These are phyloP conservation scores for Russula brevipes DNA, from an alignment of 768 basidiomycete genomes.

Conservation along the genomic window DNA sequence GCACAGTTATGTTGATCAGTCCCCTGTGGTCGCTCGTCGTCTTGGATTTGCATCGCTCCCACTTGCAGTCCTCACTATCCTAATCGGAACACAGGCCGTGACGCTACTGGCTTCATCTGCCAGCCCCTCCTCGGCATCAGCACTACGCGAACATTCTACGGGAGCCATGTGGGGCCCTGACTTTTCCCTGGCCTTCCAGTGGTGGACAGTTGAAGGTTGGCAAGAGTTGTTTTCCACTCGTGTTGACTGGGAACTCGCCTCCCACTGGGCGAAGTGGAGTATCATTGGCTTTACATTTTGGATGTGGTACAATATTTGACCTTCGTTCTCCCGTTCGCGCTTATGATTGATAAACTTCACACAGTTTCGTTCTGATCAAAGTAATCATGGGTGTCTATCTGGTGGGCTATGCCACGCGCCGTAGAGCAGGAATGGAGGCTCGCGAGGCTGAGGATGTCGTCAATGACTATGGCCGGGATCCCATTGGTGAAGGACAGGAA, in stretches of 20 bases:
- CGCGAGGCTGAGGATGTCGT: slow-evolving; percentile 68
- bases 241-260: slow-evolving; percentile 45
- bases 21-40: slow-evolving; percentile 87
- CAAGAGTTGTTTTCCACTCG: slow-evolving; percentile 26
- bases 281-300: slow-evolving; percentile 66
- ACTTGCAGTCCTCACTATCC: slow-evolving; percentile 73
- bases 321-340: neutral
- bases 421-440: slow-evolving; percentile 72
- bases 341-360: neutral
- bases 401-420: slow-evolving; percentile 72
- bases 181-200: slow-evolving; percentile 42
- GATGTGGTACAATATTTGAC: slow-evolving; percentile 63
- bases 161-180: slow-evolving; percentile 29
- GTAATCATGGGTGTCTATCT: slow-evolving; percentile 88
- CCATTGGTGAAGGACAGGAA: slow-evolving; percentile 85
- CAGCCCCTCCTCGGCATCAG: slow-evolving; percentile 18
- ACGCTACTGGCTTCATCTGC: slow-evolving; percentile 48
- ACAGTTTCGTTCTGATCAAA: slow-evolving; percentile 82
- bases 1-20: slow-evolving; percentile 93
- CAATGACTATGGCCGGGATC: slow-evolving; percentile 86
- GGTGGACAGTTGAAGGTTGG: slow-evolving; percentile 30
- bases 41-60: slow-evolving; percentile 93
- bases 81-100: slow-evolving; percentile 71
- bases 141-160: slow-evolving; percentile 24
- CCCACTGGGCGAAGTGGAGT: slow-evolving; percentile 56